Conservation (phyloP, 192 early-diverging fungal genomes). For the Podochytrium sp. region DNA sequence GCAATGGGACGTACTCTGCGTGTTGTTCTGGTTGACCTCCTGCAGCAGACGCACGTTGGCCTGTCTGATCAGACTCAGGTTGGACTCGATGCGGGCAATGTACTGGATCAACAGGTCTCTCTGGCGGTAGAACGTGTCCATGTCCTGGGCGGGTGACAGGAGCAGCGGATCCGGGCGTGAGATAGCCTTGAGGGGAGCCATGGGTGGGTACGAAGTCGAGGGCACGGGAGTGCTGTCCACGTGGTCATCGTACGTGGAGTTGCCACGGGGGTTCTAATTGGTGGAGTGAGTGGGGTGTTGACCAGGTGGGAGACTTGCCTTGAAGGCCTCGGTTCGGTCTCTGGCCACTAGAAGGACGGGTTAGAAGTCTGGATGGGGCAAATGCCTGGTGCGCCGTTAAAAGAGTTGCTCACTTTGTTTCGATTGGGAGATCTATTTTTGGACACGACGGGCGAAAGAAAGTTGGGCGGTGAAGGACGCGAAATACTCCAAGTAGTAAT, state of each 20-base stretch:
- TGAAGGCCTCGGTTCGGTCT: slow-evolving; percentile 25
- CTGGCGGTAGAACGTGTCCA: slow-evolving; percentile 29
- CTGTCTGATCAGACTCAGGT: slow-evolving; percentile 1
- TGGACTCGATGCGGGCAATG: slow-evolving; percentile 3
- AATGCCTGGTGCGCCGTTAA: too few species aligned
- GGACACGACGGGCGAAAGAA: too few species aligned
- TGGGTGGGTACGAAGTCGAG: neutral
- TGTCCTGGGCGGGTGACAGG: slow-evolving; percentile 3
- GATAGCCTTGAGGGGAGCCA: neutral
- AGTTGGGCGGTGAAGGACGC: neutral
- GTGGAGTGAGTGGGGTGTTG: neutral
- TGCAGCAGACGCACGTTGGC: neutral
- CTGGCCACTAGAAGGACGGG: slow-evolving; percentile 1
- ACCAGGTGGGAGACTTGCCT: neutral
- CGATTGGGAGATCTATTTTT: too few species aligned
- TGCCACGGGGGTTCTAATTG: neutral
- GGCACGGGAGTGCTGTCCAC: neutral
- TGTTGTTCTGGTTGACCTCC: slow-evolving; percentile 21
- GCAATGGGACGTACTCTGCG: neutral
- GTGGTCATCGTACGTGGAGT: neutral
- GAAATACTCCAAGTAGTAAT: neutral
- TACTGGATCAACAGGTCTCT: slow-evolving; percentile 22
- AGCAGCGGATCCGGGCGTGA: neutral
- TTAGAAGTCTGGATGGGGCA: too few species aligned
- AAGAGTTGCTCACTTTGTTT: too few species aligned